Evolutionary conservation across 2,329 filamentous ascomycete species (phyloP).

Genomic region (Chaetoscypha palmicola): DNA sequence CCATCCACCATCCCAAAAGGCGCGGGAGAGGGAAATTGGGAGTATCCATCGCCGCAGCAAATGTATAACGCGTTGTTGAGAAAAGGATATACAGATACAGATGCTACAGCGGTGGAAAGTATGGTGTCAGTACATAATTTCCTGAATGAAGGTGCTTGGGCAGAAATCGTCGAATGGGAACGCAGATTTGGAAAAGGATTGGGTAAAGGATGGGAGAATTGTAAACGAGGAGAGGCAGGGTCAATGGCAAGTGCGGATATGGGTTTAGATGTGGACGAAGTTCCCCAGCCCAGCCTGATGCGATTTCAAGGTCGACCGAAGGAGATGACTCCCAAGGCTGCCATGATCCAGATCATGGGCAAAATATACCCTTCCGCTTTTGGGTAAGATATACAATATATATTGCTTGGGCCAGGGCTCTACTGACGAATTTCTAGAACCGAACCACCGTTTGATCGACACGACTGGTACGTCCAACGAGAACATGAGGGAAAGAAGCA

Average conservation of each 20-base stretch:
- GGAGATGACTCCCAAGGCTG: constrained; percentile 87
- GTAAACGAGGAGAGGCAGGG: constrained; percentile 66
- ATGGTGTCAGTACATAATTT: constrained; percentile 99
- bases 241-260: constrained; percentile 36
- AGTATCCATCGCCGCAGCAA: constrained; percentile 96
- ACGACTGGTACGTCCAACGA: constrained; percentile 91
- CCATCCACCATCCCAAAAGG: constrained; percentile 86
- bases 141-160: constrained; percentile 94
- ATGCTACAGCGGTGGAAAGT: constrained; percentile 83
- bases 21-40: constrained; percentile 75
- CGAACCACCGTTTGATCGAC: constrained; percentile 86
- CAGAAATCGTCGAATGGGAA: constrained; percentile 93
- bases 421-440: constrained; percentile 42
- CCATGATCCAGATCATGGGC: constrained; percentile 73
- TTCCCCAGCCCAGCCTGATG: constrained; percentile 63
- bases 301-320: constrained; percentile 84
- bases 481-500: constrained; percentile 59
- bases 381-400: constrained; percentile 45
- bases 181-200: constrained; percentile 72
- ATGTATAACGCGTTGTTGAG: constrained; percentile 98
- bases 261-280: constrained; percentile 46
- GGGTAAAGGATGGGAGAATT: constrained; percentile 63
- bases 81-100: constrained; percentile 93
- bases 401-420: constrained; percentile 10
- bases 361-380: constrained; percentile 74